Evolutionary conservation across 1,139 yeast species (phyloP).

Genomic region (Spathaspora sp.): DNA sequence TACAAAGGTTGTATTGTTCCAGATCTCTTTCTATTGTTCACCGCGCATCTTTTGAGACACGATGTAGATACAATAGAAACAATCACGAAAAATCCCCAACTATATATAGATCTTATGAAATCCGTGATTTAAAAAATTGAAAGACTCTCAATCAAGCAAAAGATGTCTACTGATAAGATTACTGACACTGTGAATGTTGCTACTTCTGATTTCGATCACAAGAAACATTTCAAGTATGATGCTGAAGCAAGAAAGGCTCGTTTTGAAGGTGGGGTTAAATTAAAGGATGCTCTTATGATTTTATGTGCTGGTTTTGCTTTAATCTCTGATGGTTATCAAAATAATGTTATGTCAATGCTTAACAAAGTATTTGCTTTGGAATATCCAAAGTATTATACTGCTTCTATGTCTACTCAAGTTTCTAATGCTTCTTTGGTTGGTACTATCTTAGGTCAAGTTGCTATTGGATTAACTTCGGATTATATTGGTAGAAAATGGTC

Average conservation of each 20-base stretch:
- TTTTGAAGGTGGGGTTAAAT: slow-evolving; percentile 26
- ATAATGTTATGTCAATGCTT: slow-evolving; percentile 50
- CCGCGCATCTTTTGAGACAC: not conserved
- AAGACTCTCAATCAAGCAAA: not conserved
- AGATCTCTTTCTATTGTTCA: not conserved
- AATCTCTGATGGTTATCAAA: slow-evolving; percentile 54
- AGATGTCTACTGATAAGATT: not conserved
- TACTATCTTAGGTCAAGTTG: slow-evolving; percentile 50
- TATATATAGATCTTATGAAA: not conserved
- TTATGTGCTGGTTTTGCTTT: slow-evolving; percentile 52
- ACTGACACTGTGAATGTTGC: not conserved
- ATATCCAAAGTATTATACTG: slow-evolving; percentile 31
- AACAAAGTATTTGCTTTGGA: slow-evolving; percentile 35
- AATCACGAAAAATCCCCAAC: not conserved
- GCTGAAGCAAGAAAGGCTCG: slow-evolving; percentile 32
- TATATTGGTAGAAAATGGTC: slow-evolving; percentile 49
- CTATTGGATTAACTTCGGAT: slow-evolving; percentile 45
- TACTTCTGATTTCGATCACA: not conserved
- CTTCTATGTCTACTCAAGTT: slow-evolving; percentile 44
- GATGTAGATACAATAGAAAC: not conserved
- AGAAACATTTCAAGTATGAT: slow-evolving; percentile 31
- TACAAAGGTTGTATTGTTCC: too few species aligned
- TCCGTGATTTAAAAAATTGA: not conserved
- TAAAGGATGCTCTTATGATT: slow-evolving; percentile 35
- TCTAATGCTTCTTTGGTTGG: slow-evolving; percentile 51